Percentiles rank a stretch among this genome's conserved stretches.
Conservation (phyloP, 257 asterid species). For the Linaria vulgaris region DNA sequence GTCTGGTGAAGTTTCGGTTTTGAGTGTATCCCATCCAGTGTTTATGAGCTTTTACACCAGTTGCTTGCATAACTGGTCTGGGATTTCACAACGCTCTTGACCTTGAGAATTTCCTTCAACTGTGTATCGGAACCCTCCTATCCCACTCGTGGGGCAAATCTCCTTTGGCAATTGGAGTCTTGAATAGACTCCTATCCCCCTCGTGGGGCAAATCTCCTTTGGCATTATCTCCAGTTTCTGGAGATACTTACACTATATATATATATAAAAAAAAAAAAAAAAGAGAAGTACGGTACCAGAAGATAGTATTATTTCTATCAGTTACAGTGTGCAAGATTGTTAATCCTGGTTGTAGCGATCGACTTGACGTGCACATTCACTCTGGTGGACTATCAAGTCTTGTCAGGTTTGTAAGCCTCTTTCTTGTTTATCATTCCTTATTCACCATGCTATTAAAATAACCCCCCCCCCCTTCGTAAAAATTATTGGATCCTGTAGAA, state of each 20-base stretch:
- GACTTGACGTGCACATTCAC: constrained; percentile 14
- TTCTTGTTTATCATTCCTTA: constrained; percentile 6
- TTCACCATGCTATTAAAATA: neutral
- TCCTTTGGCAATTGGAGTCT: constrained; percentile 76
- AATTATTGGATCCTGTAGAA: constrained; percentile 4
- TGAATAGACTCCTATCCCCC: constrained; percentile 31
- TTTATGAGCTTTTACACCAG: neutral
- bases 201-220: constrained; percentile 90
- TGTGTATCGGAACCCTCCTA: constrained; percentile 30
- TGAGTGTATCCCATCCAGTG: constrained; percentile 11
- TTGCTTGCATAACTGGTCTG: neutral
- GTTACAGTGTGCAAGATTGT: constrained; percentile 13
- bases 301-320: neutral
- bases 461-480: too few species aligned
- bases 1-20: constrained; percentile 18
- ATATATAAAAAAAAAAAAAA: neutral
- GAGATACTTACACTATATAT: constrained; percentile 41
- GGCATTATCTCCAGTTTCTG: constrained; percentile 72
- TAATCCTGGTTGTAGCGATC: constrained; percentile 18
- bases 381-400: constrained; percentile 17
- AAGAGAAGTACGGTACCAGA: neutral
- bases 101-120: constrained; percentile 22
- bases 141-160: constrained; percentile 54
- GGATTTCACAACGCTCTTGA: constrained; percentile 14
- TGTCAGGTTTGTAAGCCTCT: constrained; percentile 33